Percentiles rank a stretch among this genome's conserved stretches.
phyloP scores from a whole-genome alignment of 345 rosid genomes.

The Hypericum androsaemum region DNA sequence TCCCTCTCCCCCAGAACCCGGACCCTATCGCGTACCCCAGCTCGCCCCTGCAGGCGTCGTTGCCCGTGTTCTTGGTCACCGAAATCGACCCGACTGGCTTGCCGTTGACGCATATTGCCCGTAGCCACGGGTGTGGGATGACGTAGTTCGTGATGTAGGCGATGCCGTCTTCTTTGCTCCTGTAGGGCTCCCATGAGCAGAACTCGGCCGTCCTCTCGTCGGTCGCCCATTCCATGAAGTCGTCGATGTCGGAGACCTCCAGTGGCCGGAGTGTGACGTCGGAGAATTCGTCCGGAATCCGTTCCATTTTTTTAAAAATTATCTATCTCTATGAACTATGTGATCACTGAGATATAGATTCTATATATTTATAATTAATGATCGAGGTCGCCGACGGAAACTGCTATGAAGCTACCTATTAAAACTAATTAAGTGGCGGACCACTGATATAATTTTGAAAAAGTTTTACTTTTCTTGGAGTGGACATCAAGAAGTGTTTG shows the following conservation, averaged over 20 bases:
- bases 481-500: too few species aligned
- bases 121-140: slow-evolving; percentile 46
- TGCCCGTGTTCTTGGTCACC: slow-evolving; percentile 30
- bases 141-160: slow-evolving; percentile 22
- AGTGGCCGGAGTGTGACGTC: slow-evolving; percentile 33
- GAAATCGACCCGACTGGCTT: slow-evolving; percentile 45
- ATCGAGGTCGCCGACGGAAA: too few species aligned
- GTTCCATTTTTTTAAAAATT: too few species aligned
- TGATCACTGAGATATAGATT: too few species aligned
- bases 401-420: too few species aligned
- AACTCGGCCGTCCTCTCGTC: slow-evolving; percentile 42
- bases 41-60: slow-evolving; percentile 39
- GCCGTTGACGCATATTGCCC: slow-evolving; percentile 48
- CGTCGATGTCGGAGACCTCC: slow-evolving; percentile 37
- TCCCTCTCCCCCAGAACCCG: slow-evolving; percentile 53
- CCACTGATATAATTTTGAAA: too few species aligned
- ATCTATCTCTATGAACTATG: too few species aligned
- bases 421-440: too few species aligned
- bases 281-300: too few species aligned
- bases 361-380: too few species aligned
- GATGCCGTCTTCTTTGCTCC: slow-evolving; percentile 35
- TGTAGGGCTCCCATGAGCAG: slow-evolving; percentile 50
- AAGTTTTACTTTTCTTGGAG: too few species aligned
- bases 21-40: slow-evolving; percentile 42
- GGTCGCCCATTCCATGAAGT: slow-evolving; percentile 60